Base-by-base conservation (phyloP, 1,284 basidiomycete genomes). In the Porodaedalea pini region DNA sequence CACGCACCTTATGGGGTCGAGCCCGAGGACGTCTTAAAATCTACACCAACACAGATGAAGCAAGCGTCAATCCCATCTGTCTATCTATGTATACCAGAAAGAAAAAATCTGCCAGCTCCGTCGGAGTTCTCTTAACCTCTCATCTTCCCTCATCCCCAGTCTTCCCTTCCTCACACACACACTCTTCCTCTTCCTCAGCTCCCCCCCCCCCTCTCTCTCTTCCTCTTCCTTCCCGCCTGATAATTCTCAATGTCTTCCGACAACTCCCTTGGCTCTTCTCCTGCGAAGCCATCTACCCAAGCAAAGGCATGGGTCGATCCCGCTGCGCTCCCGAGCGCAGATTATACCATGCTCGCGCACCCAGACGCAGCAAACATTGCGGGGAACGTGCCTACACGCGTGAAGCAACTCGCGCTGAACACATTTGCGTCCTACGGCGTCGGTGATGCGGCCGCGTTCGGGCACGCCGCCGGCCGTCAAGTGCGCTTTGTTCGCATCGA, bases 341-440 rank as follows among this genome's bases (percentile, higher is more conserved):
- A 37, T 13, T 2, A n/a, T 23, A 19, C 27, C 19, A 23, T 25
- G 17, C 44, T 53, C n/a, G 40, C 37, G 4, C 75, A 77, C 64
- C 77, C 77, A 39, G 79, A 84, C 62, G 73, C 77, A 27, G 76
- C 80, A 7, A 66, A 73, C 25, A 80, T 86, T 62, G 68, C 70
- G 5, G 85, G 85, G 2, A 86, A 84, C 62, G 83, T 78, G 2
- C 76, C 83, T 0, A 69, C 75, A 58, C 76, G 75, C 61, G 76
- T 83, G 51, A 88, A 88, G 64, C 83, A 82, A 60, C 75, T 88
- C 51, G 80, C 77, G 53, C 74, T 79, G 62, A 87, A 87, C 68
- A 83, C 82, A 0, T 83, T 81, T 67, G 79, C 79, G 58, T 72
- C 78, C 19, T 88, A 87, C 59, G 85, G 85, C 19, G 82, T 86